A percentile compares a stretch with the other conserved stretches of the same genome.
These are phyloP conservation scores for Pichia occidentalis DNA, from an alignment of 805 yeast species.

Conservation along the genomic window DNA sequence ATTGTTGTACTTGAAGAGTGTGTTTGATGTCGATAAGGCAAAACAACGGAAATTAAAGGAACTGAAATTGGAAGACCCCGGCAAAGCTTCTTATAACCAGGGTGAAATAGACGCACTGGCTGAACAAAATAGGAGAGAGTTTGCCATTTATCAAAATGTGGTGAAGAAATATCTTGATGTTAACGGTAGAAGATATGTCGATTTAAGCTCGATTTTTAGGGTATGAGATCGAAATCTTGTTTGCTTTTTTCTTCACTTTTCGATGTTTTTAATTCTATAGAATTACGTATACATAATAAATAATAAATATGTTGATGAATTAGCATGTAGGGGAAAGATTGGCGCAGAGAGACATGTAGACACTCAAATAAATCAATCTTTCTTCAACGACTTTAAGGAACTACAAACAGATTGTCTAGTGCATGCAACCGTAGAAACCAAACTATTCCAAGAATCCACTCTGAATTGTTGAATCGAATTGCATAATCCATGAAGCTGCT, in stretches of 20 bases:
- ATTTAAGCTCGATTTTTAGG: constrained; percentile 70
- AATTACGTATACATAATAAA: background rate
- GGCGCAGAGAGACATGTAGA: background rate
- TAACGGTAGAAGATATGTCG: constrained; percentile 86
- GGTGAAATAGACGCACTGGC: constrained; percentile 67
- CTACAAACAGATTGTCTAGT: constrained; percentile 9
- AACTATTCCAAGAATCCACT: constrained; percentile 7
- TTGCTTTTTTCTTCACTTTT: too few relatives aligned
- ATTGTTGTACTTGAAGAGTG: constrained; percentile 64
- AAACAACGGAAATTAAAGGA: constrained; percentile 52
- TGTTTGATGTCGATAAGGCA: constrained; percentile 79
- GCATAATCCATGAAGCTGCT: constrained; percentile 1
- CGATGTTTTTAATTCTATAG: too few relatives aligned
- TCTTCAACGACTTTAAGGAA: constrained; percentile 1
- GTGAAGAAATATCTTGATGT: constrained; percentile 68
- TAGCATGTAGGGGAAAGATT: constrained; percentile 1
- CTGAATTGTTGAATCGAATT: constrained; percentile 2
- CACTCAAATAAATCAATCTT: constrained; percentile 2
- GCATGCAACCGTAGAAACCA: constrained; percentile 11
- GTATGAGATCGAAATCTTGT: too few relatives aligned
- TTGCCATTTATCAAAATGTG: constrained; percentile 47
- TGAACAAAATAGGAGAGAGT: constrained; percentile 67
- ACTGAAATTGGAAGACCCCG: constrained; percentile 27
- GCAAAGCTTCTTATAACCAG: constrained; percentile 25
- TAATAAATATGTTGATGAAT: background rate